Conservation (phyloP, 2,329 filamentous ascomycete genomes). For the Fusarium keratoplasticum region DNA sequence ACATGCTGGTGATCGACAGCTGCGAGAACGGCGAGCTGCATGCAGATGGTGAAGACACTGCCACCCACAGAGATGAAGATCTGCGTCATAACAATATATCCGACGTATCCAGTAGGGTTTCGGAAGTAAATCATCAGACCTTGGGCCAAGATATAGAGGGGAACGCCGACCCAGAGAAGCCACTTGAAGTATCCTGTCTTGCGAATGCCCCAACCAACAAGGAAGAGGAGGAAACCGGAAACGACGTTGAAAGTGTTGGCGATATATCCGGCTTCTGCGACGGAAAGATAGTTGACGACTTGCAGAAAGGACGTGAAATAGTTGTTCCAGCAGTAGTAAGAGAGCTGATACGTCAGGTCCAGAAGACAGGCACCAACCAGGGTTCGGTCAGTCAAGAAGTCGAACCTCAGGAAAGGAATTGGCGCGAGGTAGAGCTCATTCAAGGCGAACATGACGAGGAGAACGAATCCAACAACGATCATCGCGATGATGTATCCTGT, state of each 20-base stretch:
- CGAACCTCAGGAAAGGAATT: slow-evolving; percentile 16
- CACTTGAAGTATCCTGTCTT: slow-evolving; percentile 10
- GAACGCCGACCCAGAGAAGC: slow-evolving; percentile 9
- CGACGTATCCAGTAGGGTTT: neutral
- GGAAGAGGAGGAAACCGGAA: neutral
- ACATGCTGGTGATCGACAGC: slow-evolving; percentile 9
- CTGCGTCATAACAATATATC: slow-evolving; percentile 9
- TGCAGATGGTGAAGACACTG: slow-evolving; percentile 1
- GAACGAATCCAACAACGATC: slow-evolving; percentile 13
- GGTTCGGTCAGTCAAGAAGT: slow-evolving; percentile 16
- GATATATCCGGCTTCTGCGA: slow-evolving; percentile 6
- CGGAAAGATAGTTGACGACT: slow-evolving; percentile 3
- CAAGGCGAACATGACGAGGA: slow-evolving; percentile 60
- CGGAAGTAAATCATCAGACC: slow-evolving; percentile 13
- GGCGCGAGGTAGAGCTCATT: slow-evolving; percentile 60
- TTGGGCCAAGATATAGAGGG: slow-evolving; percentile 6
- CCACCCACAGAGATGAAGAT: slow-evolving; percentile 3
- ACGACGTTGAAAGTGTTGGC: slow-evolving; percentile 6
- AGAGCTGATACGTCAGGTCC: slow-evolving; percentile 1
- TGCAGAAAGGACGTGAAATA: slow-evolving; percentile 8
- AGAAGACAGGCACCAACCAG: slow-evolving; percentile 17
- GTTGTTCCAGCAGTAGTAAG: slow-evolving; percentile 12
- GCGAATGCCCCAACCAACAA: slow-evolving; percentile 4
- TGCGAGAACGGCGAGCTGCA: slow-evolving; percentile 4
- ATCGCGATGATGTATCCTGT: slow-evolving; percentile 28